Evolutionary conservation across 2,329 filamentous ascomycete species (phyloP), one percentile per base, ranked within the genome.

Genomic region (Xylariales sp.): DNA sequence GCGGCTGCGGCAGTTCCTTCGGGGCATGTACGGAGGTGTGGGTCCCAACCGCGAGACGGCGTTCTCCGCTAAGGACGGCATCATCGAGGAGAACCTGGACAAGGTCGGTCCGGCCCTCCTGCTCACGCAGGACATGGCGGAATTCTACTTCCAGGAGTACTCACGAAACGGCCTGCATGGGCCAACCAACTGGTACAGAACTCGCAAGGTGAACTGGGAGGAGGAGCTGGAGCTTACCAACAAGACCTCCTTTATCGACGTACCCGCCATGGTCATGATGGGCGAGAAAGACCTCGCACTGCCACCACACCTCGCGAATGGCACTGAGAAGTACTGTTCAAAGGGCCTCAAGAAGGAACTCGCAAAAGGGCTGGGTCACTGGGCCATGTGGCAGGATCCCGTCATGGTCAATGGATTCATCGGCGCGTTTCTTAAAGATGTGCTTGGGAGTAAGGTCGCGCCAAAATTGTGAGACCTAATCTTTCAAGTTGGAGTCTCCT

Each of bases 171-270:
- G 88, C 31, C 61, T 97, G 47, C 78, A 82, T 47, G 88, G 88
- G 1, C 87, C 88, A 13, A 68, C 88, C 43, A 93, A 90, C 63
- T 96, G 88, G 87, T 98, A 98, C 65, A 81, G 89, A 29, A 85
- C 77, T 3, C 70, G 77, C 15, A 67, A 76, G 58, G 60, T 83
- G 46, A 95, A 95, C 61, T 85, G 72, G 56, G 75, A 87, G 28
- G 88, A 96, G 46, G 93, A 96, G 54, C 48, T 59, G 33, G 58
- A 68, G 29, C 66, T 86, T 28, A 69, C 78, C 37, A 67, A 76
- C 43, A 66, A 78, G 52, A 87, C 88, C 0, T 72, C 81, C 5
- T 66, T 86, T 28, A 69, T 78, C 37, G 67, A 76, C 43, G 66
- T 78, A 52, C 87, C 88, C 0, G 72, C 81, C 5, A 68, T 97